phyloP scores from a whole-genome alignment of 768 basidiomycete species.

The Serendipita sp. region DNA sequence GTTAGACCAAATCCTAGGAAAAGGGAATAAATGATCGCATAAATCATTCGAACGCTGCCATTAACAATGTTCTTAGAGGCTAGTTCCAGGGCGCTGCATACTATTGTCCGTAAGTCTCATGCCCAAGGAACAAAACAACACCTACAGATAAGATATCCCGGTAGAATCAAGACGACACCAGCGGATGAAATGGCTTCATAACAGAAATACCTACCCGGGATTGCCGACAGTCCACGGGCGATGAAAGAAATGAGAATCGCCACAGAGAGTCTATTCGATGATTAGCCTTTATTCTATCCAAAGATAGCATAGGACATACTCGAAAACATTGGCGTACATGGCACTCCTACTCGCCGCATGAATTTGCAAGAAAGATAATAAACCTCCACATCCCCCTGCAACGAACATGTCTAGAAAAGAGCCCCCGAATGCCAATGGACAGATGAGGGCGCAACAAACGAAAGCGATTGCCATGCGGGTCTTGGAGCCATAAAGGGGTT shows the following conservation, averaged over 20 bases:
- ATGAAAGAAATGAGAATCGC: slow-evolving; percentile 67
- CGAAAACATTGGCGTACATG: slow-evolving; percentile 81
- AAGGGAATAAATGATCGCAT: slow-evolving; percentile 72
- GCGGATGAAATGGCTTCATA: slow-evolving; percentile 84
- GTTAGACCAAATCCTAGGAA: slow-evolving; percentile 75
- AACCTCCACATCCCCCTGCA: slow-evolving; percentile 50
- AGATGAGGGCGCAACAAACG: slow-evolving; percentile 57
- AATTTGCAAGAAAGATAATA: slow-evolving; percentile 56
- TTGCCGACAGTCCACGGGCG: slow-evolving; percentile 69
- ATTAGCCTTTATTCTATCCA: not conserved
- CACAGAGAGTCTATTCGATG: slow-evolving; percentile 49
- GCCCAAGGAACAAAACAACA: slow-evolving; percentile 7
- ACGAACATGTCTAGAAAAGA: slow-evolving; percentile 76
- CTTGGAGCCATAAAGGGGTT: slow-evolving; percentile 45
- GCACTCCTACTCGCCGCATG: slow-evolving; percentile 57
- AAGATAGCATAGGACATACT: slow-evolving; percentile 34
- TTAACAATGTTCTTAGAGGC: slow-evolving; percentile 76
- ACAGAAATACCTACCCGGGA: slow-evolving; percentile 64
- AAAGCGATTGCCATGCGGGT: slow-evolving; percentile 56
- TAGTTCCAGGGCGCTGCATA: slow-evolving; percentile 68
- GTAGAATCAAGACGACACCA: slow-evolving; percentile 74
- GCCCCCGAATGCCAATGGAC: slow-evolving; percentile 71
- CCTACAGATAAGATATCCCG: slow-evolving; percentile 72
- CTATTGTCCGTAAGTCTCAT: slow-evolving; percentile 23
- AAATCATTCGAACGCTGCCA: slow-evolving; percentile 77